A percentile compares a stretch with the other conserved stretches of the same genome.
phyloP scores from a whole-genome alignment of 176 grass and related monocot species.

The Rhynchospora breviuscula region DNA sequence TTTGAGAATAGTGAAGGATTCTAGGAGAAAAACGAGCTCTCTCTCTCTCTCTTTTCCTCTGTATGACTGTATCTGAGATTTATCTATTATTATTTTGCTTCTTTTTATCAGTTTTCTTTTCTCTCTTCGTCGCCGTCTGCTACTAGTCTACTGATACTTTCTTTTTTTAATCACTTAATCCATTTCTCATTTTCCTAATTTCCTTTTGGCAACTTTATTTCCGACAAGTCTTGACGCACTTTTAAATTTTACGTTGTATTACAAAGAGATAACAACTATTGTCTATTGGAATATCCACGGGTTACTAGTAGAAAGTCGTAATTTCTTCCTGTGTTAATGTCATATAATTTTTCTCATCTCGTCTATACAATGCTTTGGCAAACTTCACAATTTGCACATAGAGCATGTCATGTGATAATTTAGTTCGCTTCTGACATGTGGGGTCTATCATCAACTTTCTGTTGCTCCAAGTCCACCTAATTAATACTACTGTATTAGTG shows the following conservation, averaged over 20 bases:
- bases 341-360: neutral
- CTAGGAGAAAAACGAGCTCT: neutral
- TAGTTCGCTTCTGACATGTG: neutral
- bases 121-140: constrained; percentile 20
- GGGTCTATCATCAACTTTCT: neutral
- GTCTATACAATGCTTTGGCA: neutral
- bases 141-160: constrained; percentile 30
- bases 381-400: neutral
- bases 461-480: neutral
- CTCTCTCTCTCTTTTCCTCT: neutral
- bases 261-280: neutral
- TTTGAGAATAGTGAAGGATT: neutral
- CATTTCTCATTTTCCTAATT: neutral
- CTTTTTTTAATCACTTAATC: neutral
- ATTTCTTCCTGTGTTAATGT: neutral
- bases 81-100: constrained; percentile 8
- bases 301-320: constrained; percentile 8
- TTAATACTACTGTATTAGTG: neutral
- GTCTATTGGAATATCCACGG: neutral
- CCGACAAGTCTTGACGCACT: constrained; percentile 31
- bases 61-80: constrained; percentile 6
- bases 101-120: constrained; percentile 20
- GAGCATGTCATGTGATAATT: neutral
- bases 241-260: constrained; percentile 12
- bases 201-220: constrained; percentile 25